Percentiles rank a stretch among this genome's conserved stretches.
Conservation (phyloP, 495 filamentous ascomycete genomes). For the Podospora australis region DNA sequence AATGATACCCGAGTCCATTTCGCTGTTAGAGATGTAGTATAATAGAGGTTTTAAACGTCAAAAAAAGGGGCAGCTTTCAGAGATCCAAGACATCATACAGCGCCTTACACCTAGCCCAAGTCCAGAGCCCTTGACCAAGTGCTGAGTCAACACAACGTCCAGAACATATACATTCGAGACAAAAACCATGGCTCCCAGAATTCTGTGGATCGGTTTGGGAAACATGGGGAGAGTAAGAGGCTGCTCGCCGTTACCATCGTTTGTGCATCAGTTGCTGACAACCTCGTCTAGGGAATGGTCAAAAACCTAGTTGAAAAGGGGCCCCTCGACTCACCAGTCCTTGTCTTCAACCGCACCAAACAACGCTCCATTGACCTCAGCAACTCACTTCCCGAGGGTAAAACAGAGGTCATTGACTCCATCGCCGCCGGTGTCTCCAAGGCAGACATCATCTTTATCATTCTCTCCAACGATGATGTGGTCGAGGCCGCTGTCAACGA, state of each 20-base stretch:
- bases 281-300: conserved; percentile 62
- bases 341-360: conserved; percentile 74
- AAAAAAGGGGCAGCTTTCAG: no score
- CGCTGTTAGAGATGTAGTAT: no score
- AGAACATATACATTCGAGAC: no score
- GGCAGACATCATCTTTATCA: conserved; percentile 77
- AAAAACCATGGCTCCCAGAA: conserved; percentile 55
- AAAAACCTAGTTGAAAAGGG: conserved; percentile 78
- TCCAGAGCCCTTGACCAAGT: no score
- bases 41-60: no score
- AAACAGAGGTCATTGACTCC: conserved; percentile 53
- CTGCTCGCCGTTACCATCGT: not conserved
- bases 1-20: no score
- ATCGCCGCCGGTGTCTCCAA: conserved; percentile 59
- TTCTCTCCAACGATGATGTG: conserved; percentile 72
- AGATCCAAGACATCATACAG: no score
- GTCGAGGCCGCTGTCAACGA: conserved; percentile 52
- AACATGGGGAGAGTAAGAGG: conserved; percentile 81
- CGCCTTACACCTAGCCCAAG: no score
- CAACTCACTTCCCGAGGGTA: conserved; percentile 45
- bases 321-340: conserved; percentile 57
- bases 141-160: no score
- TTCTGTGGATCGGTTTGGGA: conserved; percentile 82
- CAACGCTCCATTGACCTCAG: conserved; percentile 53
- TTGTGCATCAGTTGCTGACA: conserved; percentile 13